Percentiles rank a stretch among this genome's conserved stretches.
These are phyloP conservation scores for Pseudogymnoascus sp. DNA, from an alignment of 2,329 filamentous ascomycete species.

Conservation along the genomic window DNA sequence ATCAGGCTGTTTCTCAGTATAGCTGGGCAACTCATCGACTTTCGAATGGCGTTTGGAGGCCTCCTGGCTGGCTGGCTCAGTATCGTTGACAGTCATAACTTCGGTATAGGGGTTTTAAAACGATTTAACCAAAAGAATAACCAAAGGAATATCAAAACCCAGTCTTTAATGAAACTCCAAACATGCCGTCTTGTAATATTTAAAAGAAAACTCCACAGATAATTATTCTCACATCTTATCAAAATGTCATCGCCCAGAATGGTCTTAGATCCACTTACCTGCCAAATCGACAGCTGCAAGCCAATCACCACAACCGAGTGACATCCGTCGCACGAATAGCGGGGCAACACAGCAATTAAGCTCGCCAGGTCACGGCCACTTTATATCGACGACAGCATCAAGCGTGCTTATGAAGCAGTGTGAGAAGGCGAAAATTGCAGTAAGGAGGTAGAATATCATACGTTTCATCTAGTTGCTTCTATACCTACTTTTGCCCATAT, in stretches of 20 bases:
- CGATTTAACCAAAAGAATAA: not conserved
- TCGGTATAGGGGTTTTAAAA: not conserved
- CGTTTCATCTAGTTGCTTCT: not conserved
- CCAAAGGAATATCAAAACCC: not conserved
- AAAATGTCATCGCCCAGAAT: not conserved
- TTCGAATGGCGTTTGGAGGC: not conserved
- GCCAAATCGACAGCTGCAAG: not conserved
- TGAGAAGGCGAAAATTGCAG: not conserved
- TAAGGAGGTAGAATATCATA: not conserved
- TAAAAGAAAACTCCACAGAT: not conserved
- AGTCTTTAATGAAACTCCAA: not conserved
- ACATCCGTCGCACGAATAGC: not conserved
- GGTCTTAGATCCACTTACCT: not conserved
- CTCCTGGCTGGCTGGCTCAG: not conserved
- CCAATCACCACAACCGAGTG: not conserved
- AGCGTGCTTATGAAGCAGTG: not conserved
- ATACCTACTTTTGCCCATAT: not conserved
- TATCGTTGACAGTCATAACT: not conserved
- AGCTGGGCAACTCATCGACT: not conserved
- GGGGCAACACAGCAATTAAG: not conserved
- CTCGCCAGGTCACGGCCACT: not conserved
- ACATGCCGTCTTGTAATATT: not conserved
- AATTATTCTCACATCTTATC: constrained; percentile 5
- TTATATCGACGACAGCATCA: not conserved
- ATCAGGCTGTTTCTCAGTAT: not conserved